Evolutionary conservation across 2,329 filamentous ascomycete species (phyloP).

Genomic region (Aspergillus spinulosporus): DNA sequence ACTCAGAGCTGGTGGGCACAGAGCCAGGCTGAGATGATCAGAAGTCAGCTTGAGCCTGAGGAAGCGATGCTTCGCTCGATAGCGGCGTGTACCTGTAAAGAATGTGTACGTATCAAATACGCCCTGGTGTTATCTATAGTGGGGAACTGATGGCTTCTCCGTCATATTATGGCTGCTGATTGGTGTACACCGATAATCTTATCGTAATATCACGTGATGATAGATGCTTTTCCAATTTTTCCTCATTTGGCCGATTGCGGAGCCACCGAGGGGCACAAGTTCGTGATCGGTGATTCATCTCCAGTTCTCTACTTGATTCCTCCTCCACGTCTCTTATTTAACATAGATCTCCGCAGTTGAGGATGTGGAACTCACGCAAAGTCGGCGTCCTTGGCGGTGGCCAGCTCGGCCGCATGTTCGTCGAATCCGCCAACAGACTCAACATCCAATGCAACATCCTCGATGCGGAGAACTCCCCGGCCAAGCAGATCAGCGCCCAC

Average conservation of each 20-base stretch:
- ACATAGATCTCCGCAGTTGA: constrained; percentile 13
- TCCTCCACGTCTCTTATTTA: constrained; percentile 11
- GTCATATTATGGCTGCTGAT: constrained; percentile 16
- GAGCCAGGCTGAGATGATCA: constrained; percentile 13
- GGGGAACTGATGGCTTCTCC: constrained; percentile 17
- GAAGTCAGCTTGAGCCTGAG: constrained; percentile 13
- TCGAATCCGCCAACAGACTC: constrained; percentile 77
- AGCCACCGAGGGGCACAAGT: constrained; percentile 22
- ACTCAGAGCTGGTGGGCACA: constrained; percentile 15
- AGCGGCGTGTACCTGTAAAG: background rate
- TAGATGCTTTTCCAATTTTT: constrained; percentile 22
- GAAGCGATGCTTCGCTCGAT: constrained; percentile 2
- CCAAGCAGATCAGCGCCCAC: constrained; percentile 81
- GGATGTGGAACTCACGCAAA: constrained; percentile 43
- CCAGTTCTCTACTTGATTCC: constrained; percentile 2
- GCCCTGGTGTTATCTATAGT: constrained; percentile 11
- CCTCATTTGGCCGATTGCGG: constrained; percentile 14
- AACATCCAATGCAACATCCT: constrained; percentile 78
- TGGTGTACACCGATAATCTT: constrained; percentile 22
- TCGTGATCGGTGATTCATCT: constrained; percentile 10
- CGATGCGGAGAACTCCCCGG: constrained; percentile 73
- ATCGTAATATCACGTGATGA: constrained; percentile 26
- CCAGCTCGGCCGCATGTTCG: constrained; percentile 89
- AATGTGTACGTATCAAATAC: constrained; percentile 2
- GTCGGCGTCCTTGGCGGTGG: constrained; percentile 62